These are phyloP conservation scores for Nicotiana obtusifolia DNA, from an alignment of 257 asterid species.

Conservation along the genomic window DNA sequence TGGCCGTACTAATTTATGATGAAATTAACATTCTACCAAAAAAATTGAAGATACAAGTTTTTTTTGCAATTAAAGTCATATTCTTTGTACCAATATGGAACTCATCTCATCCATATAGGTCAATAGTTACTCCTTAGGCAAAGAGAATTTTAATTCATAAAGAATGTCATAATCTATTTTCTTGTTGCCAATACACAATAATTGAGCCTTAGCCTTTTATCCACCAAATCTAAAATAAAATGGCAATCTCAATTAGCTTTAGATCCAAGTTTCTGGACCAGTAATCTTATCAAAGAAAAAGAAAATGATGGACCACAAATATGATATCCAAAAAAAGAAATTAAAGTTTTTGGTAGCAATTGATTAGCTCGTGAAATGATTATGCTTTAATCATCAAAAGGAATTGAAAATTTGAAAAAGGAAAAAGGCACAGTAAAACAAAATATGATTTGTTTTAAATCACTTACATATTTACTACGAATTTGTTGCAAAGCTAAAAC, in stretches of 20 bases:
- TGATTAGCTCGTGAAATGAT: too few relatives aligned
- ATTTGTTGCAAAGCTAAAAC: neutral
- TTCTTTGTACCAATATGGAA: neutral
- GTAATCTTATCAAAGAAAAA: neutral
- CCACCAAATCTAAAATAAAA: neutral
- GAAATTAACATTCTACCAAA: too few relatives aligned
- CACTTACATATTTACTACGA: too few relatives aligned
- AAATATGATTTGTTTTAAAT: too few relatives aligned
- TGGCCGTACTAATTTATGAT: too few relatives aligned
- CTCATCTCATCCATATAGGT: neutral
- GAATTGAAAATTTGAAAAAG: too few relatives aligned
- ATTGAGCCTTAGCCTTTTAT: neutral
- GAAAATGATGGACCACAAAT: neutral
- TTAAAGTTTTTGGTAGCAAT: neutral
- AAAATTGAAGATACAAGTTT: too few relatives aligned
- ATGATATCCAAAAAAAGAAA: neutral
- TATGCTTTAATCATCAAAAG: too few relatives aligned
- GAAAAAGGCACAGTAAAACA: too few relatives aligned
- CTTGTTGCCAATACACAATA: neutral
- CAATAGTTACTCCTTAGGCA: neutral
- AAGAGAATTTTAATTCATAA: neutral
- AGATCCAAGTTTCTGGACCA: neutral
- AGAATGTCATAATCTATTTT: neutral
- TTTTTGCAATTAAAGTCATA: neutral
- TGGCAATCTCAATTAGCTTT: neutral